Conservation (phyloP, 2,329 filamentous ascomycete genomes). For the Microcera coccophila region DNA sequence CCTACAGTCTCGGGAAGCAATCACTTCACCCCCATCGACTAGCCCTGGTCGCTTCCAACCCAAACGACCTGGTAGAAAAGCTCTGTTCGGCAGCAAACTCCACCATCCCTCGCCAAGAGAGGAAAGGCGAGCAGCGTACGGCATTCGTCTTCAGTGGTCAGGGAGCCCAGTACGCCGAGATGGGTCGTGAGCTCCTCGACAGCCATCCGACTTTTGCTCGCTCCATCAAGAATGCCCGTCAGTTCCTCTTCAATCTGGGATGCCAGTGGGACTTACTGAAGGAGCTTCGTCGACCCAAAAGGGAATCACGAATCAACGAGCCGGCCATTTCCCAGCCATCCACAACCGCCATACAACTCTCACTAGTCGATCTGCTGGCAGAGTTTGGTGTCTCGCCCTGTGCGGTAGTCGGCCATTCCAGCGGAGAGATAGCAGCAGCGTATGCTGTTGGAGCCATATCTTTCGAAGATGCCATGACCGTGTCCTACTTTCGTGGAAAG, state of each 20-base stretch:
- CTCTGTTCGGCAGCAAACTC: constrained; percentile 7
- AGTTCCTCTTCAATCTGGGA: constrained; percentile 3
- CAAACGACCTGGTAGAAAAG: constrained; percentile 11
- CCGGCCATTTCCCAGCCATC: constrained; percentile 33
- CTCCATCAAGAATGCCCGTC: constrained; percentile 9
- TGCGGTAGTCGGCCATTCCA: constrained; percentile 30
- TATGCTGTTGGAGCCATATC: constrained; percentile 27
- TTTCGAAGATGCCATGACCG: constrained; percentile 14
- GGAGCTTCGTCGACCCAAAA: constrained; percentile 11
- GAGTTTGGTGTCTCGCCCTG: constrained; percentile 10
- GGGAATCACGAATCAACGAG: constrained; percentile 17
- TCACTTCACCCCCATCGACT: too few species aligned
- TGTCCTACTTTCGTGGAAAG: constrained; percentile 17
- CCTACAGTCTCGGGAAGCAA: too few species aligned
- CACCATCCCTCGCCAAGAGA: constrained; percentile 6
- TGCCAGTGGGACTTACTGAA: constrained; percentile 10
- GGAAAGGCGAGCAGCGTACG: constrained; percentile 9
- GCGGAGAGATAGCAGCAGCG: constrained; percentile 35
- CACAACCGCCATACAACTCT: constrained; percentile 42
- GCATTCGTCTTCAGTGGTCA: constrained; percentile 36
- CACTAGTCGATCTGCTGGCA: constrained; percentile 34
- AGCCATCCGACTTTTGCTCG: constrained; percentile 15
- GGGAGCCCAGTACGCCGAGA: constrained; percentile 34
- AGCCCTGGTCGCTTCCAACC: constrained; percentile 14
- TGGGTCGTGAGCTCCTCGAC: constrained; percentile 31